These are phyloP conservation scores for Panicum miliaceum DNA, from an alignment of 176 grass and related monocot genomes.

Conservation along the genomic window DNA sequence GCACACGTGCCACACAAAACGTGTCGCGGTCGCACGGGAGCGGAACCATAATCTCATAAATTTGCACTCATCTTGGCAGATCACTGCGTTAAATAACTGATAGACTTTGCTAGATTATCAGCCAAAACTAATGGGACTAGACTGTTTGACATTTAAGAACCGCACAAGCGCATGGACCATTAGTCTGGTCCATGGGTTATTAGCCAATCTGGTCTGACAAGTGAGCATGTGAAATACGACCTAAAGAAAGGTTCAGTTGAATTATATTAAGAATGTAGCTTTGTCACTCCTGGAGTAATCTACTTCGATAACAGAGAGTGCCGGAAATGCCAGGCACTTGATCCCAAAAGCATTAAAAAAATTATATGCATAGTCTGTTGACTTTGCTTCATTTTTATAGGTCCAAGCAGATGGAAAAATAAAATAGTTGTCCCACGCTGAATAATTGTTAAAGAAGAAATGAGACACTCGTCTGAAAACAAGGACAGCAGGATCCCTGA, in stretches of 20 bases:
- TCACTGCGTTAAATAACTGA: constrained; percentile 22
- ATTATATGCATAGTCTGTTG: constrained; percentile 14
- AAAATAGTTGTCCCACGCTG: not conserved
- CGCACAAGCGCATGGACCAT: not conserved
- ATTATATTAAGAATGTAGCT: not conserved
- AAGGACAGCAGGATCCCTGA: constrained; percentile 41
- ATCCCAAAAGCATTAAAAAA: constrained; percentile 46
- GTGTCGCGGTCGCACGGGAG: not conserved
- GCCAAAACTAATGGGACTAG: not conserved
- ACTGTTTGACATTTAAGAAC: constrained; percentile 8
- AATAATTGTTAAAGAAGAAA: not conserved
- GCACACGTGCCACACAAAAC: not conserved
- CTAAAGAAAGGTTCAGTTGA: not conserved
- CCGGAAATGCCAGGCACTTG: constrained; percentile 19
- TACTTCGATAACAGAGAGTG: not conserved
- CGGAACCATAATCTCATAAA: constrained; percentile 24
- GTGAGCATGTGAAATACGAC: constrained; percentile 6
- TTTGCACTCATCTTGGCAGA: not conserved
- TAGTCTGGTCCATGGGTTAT: constrained; percentile 7
- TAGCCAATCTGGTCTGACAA: not conserved
- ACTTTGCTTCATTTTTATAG: constrained; percentile 33
- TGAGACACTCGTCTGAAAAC: constrained; percentile 16
- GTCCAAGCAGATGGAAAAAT: not conserved
- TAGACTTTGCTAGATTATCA: not conserved
- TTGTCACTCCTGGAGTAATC: not conserved